These are phyloP conservation scores for Xylaria sp. DNA, from an alignment of 2,329 filamentous ascomycete genomes.

Conservation along the genomic window DNA sequence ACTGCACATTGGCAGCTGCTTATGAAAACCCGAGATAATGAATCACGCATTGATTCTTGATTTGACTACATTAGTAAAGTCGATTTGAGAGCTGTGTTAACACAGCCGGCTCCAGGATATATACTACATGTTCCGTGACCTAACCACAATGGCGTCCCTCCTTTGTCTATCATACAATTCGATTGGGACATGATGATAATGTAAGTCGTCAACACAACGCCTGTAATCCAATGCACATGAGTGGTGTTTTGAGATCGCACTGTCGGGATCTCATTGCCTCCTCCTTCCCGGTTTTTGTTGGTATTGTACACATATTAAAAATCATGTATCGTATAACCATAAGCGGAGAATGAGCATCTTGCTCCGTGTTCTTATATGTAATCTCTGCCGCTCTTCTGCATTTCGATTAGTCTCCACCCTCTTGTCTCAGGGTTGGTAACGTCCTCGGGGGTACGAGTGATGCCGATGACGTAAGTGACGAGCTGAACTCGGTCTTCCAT, in stretches of 20 bases:
- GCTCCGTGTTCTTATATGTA: constrained; percentile 63
- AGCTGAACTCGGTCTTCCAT: constrained; percentile 99
- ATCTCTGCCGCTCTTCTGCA: constrained; percentile 97
- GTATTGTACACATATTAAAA: constrained; percentile 48
- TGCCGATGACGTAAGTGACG: constrained; percentile 96
- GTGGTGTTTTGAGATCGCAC: constrained; percentile 46
- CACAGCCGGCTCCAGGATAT: constrained; percentile 20
- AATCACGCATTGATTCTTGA: constrained; percentile 1
- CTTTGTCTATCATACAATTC: constrained; percentile 48
- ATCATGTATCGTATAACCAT: constrained; percentile 41
- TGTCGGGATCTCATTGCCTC: constrained; percentile 29
- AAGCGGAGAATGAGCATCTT: constrained; percentile 22
- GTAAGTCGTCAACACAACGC: constrained; percentile 40
- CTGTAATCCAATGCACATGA: constrained; percentile 43
- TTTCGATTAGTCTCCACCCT: constrained; percentile 96
- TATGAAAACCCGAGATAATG: neutral
- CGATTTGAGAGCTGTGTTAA: constrained; percentile 14
- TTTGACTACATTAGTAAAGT: constrained; percentile 23
- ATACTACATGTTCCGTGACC: constrained; percentile 33
- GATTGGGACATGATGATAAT: constrained; percentile 31
- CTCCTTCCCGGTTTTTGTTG: constrained; percentile 36
- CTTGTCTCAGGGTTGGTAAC: constrained; percentile 96
- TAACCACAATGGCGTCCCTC: constrained; percentile 36
- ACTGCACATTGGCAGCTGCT: neutral
- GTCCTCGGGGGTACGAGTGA: constrained; percentile 92